These are phyloP conservation scores for Fonsecaea nubica DNA, from an alignment of 2,329 filamentous ascomycete species.

Conservation along the genomic window DNA sequence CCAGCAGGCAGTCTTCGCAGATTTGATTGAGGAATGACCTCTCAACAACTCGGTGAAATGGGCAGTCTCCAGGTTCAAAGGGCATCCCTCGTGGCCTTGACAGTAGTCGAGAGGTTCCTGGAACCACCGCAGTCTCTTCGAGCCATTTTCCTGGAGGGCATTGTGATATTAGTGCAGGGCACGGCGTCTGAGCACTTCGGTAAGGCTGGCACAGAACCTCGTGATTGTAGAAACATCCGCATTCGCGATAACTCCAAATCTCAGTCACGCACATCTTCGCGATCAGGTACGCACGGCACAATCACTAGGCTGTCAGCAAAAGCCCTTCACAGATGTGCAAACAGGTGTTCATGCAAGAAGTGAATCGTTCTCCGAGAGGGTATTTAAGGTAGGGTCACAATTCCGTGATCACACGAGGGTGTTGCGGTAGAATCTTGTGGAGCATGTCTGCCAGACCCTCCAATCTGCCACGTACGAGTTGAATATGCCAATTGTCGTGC, in stretches of 20 bases:
- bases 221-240: slow-evolving; percentile 37
- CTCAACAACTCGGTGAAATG: slow-evolving; percentile 28
- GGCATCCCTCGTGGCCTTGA: slow-evolving; percentile 12
- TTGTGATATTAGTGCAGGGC: slow-evolving; percentile 24
- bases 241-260: slow-evolving; percentile 39
- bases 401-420: slow-evolving; percentile 27
- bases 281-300: background rate
- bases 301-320: background rate
- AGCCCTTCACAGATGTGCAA: background rate
- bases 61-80: slow-evolving; percentile 28
- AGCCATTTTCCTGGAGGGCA: slow-evolving; percentile 21
- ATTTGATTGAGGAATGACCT: slow-evolving; percentile 39
- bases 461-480: slow-evolving; percentile 9
- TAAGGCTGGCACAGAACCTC: slow-evolving; percentile 28
- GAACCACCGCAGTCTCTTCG: slow-evolving; percentile 12
- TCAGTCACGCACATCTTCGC: slow-evolving; percentile 37
- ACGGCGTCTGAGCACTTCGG: slow-evolving; percentile 17
- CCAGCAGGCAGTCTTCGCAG: slow-evolving; percentile 38
- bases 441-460: slow-evolving; percentile 21
- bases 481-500: background rate
- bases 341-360: slow-evolving; percentile 11
- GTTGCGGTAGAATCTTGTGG: slow-evolving; percentile 17
- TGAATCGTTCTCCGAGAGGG: slow-evolving; percentile 24
- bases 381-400: slow-evolving; percentile 22
- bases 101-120: slow-evolving; percentile 4